phyloP scores from a whole-genome alignment of 768 basidiomycete genomes.

The Tylopilus rubrobrunneus region DNA sequence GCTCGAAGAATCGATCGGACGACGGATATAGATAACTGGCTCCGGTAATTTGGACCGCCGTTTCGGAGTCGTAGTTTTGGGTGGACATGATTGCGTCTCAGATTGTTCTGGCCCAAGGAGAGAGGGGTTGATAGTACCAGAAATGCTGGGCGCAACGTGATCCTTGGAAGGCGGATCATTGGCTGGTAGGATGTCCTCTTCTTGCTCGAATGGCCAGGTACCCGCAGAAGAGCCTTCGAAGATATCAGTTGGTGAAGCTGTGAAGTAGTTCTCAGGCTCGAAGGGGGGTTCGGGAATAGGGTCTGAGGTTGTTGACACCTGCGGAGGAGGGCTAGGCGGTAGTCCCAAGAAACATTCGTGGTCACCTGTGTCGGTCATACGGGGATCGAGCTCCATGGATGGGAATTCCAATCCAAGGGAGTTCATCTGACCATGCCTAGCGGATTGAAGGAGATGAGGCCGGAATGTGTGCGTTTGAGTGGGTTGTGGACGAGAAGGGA shows the following conservation, averaged over 20 bases:
- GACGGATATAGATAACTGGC: constrained; percentile 30
- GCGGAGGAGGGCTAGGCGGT: constrained; percentile 22
- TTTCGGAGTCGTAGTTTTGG: not conserved
- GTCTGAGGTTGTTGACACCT: not conserved
- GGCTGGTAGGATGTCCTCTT: not conserved
- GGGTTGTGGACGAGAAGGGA: not conserved
- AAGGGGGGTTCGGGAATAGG: not conserved
- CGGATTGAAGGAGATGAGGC: constrained; percentile 5
- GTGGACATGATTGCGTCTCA: not conserved
- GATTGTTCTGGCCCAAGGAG: constrained; percentile 20
- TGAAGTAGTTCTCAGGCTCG: not conserved
- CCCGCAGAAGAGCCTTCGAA: not conserved
- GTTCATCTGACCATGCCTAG: not conserved
- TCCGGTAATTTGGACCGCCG: constrained; percentile 16
- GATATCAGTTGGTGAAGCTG: constrained; percentile 3
- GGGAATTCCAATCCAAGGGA: constrained; percentile 5
- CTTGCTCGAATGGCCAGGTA: constrained; percentile 11
- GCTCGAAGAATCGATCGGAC: constrained; percentile 21
- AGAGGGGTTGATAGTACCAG: constrained; percentile 30
- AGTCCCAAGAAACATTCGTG: constrained; percentile 25
- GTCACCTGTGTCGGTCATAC: constrained; percentile 3
- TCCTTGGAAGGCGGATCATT: not conserved
- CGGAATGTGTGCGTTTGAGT: constrained; percentile 6
- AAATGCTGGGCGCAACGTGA: not conserved
- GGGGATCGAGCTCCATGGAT: constrained; percentile 5